Evolutionary conservation across 176 grass and related monocot species (phyloP).

Genomic region (Lolium multiflorum): DNA sequence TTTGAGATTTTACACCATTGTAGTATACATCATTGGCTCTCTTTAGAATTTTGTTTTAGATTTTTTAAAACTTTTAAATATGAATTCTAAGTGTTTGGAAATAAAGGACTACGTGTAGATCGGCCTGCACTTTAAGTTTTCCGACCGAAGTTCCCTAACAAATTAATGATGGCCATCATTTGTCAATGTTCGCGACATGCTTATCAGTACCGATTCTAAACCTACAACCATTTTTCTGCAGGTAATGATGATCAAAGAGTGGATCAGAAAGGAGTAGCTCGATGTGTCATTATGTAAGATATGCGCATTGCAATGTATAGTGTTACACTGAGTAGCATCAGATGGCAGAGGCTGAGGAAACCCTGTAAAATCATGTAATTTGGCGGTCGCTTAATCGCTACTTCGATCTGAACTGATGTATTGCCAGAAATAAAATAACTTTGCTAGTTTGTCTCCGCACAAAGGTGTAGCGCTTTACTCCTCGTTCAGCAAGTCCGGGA

Average conservation of each 20-base stretch:
- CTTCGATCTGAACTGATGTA: constrained; percentile 1
- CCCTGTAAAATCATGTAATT: constrained; percentile 39
- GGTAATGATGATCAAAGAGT: constrained; percentile 79
- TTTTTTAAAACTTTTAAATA: no score
- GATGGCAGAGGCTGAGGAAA: constrained; percentile 27
- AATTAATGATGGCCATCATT: background rate
- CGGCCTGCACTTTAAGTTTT: no score
- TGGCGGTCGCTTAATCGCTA: background rate
- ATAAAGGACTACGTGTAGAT: no score
- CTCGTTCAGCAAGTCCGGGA: background rate
- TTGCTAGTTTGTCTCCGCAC: constrained; percentile 29
- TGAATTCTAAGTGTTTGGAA: no score
- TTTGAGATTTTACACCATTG: no score
- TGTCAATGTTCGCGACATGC: background rate
- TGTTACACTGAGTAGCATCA: constrained; percentile 45
- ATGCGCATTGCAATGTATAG: constrained; percentile 48
- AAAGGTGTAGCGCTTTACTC: background rate
- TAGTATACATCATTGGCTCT: no score
- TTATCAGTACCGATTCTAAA: background rate
- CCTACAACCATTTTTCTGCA: constrained; percentile 31
- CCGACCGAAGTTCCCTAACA: background rate
- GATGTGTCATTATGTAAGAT: constrained; percentile 76
- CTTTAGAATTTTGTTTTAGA: no score
- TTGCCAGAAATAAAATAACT: constrained; percentile 41
- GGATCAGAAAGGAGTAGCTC: constrained; percentile 74